These are phyloP conservation scores for Kazachstania psychrophila DNA, from an alignment of 805 yeast species.

Conservation along the genomic window DNA sequence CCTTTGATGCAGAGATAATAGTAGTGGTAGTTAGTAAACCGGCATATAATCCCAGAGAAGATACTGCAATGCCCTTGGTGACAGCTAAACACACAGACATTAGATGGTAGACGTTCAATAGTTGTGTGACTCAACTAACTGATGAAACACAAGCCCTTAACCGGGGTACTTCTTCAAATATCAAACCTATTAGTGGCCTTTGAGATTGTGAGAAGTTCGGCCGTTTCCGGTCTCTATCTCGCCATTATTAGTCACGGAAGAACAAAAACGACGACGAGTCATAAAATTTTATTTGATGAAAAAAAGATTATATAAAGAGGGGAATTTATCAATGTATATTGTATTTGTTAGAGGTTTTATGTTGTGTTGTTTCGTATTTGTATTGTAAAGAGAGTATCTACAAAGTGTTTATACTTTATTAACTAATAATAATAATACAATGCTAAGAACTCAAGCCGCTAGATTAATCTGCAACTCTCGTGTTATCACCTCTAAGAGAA, in stretches of 20 bases:
- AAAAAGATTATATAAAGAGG: no score
- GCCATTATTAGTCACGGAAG: no score
- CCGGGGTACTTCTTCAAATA: no score
- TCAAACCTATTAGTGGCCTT: no score
- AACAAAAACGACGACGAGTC: no score
- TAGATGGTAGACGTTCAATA: no score
- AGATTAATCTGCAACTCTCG: slow-evolving; percentile 34
- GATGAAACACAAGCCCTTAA: slow-evolving; percentile 9
- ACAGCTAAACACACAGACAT: slow-evolving; percentile 49
- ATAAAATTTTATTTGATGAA: no score
- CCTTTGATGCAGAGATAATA: slow-evolving; percentile 5
- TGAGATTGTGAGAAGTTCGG: no score
- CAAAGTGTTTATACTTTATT: not conserved
- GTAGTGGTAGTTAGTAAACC: slow-evolving; percentile 34
- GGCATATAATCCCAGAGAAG: slow-evolving; percentile 59
- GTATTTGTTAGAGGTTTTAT: no score
- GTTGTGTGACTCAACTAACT: slow-evolving; percentile 37
- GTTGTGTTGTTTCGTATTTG: no score
- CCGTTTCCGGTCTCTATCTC: not conserved
- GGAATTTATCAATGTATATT: no score
- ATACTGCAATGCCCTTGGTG: slow-evolving; percentile 54
- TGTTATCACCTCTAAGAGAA: slow-evolving; percentile 51
- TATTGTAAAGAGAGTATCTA: no score
- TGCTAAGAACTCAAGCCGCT: slow-evolving; percentile 39
- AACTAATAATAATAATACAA: slow-evolving; percentile 7